phyloP scores from a whole-genome alignment of 2,329 filamentous ascomycete genomes.

The Verticillium nonalfalfae region DNA sequence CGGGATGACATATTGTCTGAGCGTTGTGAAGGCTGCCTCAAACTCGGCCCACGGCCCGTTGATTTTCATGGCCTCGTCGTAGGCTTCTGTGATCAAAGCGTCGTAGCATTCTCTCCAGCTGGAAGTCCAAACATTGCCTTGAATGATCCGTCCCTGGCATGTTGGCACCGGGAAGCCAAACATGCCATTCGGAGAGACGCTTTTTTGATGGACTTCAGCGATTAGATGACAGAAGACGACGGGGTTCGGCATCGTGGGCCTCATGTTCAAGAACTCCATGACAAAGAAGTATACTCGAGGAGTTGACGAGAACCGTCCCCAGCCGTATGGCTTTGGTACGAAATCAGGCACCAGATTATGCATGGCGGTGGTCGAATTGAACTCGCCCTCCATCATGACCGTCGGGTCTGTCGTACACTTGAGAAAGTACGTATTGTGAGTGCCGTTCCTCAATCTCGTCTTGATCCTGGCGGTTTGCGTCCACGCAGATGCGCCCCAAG shows the following conservation, averaged over 20 bases:
- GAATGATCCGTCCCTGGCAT: conserved; percentile 22
- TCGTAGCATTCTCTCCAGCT: conserved; percentile 30
- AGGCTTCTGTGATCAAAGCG: background rate
- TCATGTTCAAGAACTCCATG: background rate
- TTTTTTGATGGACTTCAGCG: background rate
- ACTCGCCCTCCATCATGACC: background rate
- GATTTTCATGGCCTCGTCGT: background rate
- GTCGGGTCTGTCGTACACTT: no score
- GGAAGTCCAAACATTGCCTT: conserved; percentile 23
- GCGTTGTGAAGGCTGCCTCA: conserved; percentile 11
- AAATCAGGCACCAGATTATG: background rate
- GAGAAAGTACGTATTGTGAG: no score
- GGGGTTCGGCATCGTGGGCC: background rate
- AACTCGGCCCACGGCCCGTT: conserved; percentile 12
- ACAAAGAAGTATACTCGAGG: background rate
- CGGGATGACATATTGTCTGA: conserved; percentile 19
- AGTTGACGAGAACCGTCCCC: background rate
- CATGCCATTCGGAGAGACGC: background rate
- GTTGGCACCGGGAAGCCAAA: conserved; percentile 22
- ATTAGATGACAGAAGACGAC: background rate
- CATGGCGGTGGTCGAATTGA: background rate
- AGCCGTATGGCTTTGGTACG: background rate
- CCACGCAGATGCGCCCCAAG: no score
- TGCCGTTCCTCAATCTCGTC: no score
- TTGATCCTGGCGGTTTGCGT: no score